Base-by-base conservation (phyloP, 768 basidiomycete genomes). In the Naganishia antarctica region DNA sequence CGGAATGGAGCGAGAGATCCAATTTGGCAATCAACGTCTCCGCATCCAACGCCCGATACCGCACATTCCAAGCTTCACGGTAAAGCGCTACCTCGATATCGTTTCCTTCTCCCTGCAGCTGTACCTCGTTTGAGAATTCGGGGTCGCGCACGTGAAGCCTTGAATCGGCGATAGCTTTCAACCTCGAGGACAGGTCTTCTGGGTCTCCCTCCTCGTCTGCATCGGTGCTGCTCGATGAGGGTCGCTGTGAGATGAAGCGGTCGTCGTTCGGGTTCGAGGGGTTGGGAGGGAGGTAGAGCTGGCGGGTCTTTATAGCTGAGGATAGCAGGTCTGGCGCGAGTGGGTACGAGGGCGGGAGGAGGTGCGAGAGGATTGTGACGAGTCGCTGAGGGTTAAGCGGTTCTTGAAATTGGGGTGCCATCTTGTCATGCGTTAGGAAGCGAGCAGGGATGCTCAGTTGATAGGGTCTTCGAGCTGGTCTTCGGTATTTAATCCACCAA, bases 241-340 rank as follows among this genome's bases (percentile, higher is more conserved):
- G 49, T 23, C 63, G 64, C 45, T 60, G 64, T 4, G 34, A 23
- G 46, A 65, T 60, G 64, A 34, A 65, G 6, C 44, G n/a, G 37
- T 65, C 64, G 47, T 62, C 46, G 1, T 5, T n/a, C 11, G 46
- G 40, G 21, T 41, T 60, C 9, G 48, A 32, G 3, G 60, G 32
- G 16, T 40, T 31, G 11, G 65, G 65, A 6, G 65, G 65, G 28
- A 66, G 44, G 65, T 61, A 66, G 23, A 53, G 43, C 11, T 66
- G 65, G 16, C 65, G 59, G 13, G 60, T 61, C 31, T 61, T 50
- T 46, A 66, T 4, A 3, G 40, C 40, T 4, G 47, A 37, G 31
- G 65, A 61, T 37, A 66, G 40, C 21, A 66, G 47, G 43, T 31
- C 32, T 2, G 60, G 40, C 8, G 65, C 40, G 21, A 66, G 49